Base-by-base conservation (phyloP, 352 stramenopile species). In the Phytophthora kernoviae region DNA sequence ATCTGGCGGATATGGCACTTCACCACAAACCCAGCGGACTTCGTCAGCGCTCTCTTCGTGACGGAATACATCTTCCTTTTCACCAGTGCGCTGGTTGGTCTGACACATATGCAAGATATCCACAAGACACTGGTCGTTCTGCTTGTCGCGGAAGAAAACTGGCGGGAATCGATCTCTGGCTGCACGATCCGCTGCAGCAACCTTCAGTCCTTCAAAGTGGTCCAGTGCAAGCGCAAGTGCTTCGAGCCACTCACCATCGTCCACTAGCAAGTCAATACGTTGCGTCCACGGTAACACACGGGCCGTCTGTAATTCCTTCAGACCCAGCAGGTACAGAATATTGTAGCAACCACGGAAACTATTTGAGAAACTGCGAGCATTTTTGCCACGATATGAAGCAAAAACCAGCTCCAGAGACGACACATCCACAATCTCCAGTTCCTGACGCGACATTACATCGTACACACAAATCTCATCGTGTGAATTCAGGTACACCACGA, bases 171-270 rank as follows among this genome's bases (percentile, higher is more conserved):
- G 81, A 52, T 95, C 87, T 21, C 87, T 84, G 18, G 87, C 84
- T n/a, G 87, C 87, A 39, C 87, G 79, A 47, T 93, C 85, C 3
- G 82, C 78, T 0, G 87, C 87, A 1, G 85, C 85, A 14, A 91
- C 77, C 50, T 95, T 94, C 2, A 97, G 62, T 26, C 88, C 93
- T 80, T 98, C 94, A 40, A 97, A 98, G 59, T 99, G 91, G 68
- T 99, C 95, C 30, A 99, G 75, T 6, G 94, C 93, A n/a, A 98
- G 74, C 22, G 94, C 93, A 14, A 99, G 82, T 2, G 96, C 96
- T 68, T 99, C 95, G 5, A 99, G 80, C 96, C 96, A 99, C 74
- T 99, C 94, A 40, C 96, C 96, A 64, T 98, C 91, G 50, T 98
- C 90, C 45, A 98, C 91, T 14, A 99, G 71, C 36, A 89, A 93